phyloP scores from a whole-genome alignment of 345 rosid genomes.

The Excoecaria agallocha region DNA sequence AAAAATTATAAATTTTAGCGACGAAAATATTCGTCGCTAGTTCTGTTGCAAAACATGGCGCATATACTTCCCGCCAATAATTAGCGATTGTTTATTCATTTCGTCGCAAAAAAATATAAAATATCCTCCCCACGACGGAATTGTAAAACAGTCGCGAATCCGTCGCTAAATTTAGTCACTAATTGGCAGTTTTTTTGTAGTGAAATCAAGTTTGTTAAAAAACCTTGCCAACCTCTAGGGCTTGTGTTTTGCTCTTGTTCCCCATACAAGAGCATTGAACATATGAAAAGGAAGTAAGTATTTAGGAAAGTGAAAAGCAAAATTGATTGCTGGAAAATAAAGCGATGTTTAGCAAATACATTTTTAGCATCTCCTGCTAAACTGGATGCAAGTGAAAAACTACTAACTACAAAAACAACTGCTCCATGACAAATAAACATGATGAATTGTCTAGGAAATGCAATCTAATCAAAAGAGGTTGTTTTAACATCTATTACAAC shows the following conservation, averaged over 20 bases:
- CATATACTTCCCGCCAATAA: too few relatives aligned
- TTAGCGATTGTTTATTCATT: too few relatives aligned
- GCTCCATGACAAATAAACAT: background rate
- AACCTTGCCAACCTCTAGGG: slow-evolving; percentile 99
- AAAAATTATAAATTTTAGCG: too few relatives aligned
- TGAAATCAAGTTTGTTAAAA: too few relatives aligned
- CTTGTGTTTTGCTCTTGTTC: slow-evolving; percentile 95
- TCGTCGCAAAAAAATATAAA: too few relatives aligned
- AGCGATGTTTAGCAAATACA: background rate
- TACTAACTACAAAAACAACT: background rate
- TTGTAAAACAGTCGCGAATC: too few relatives aligned
- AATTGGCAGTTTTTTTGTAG: too few relatives aligned
- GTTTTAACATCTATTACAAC: background rate
- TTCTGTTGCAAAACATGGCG: too few relatives aligned
- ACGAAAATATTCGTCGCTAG: too few relatives aligned
- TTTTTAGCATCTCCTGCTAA: background rate
- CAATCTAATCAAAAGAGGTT: background rate
- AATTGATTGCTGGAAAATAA: background rate
- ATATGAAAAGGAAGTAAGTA: slow-evolving; percentile 6
- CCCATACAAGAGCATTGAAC: slow-evolving; percentile 92
- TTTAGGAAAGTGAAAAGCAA: background rate
- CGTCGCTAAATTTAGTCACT: too few relatives aligned
- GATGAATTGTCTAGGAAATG: background rate
- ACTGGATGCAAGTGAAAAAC: background rate
- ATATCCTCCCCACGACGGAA: too few relatives aligned